A percentile compares a stretch with the other conserved stretches of the same genome.
Conservation (phyloP, 352 stramenopile species). For the Pythium sukuiense region DNA sequence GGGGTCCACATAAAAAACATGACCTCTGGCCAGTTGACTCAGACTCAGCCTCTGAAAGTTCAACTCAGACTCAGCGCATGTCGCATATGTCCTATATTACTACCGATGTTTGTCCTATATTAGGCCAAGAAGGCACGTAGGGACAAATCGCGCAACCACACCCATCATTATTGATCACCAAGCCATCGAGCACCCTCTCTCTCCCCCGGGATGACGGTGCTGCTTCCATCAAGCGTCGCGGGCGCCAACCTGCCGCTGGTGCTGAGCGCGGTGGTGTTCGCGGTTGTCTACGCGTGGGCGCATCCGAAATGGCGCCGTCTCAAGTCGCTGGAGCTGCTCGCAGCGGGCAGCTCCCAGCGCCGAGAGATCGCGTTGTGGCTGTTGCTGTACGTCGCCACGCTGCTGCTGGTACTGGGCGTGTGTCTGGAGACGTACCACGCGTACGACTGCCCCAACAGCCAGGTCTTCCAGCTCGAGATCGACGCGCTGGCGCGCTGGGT, state of each 20-base stretch:
- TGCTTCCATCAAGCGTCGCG: conserved; percentile 64
- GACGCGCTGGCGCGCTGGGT: conserved; percentile 63
- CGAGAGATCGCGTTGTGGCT: conserved; percentile 36
- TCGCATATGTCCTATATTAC: too few relatives aligned
- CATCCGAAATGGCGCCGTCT: conserved; percentile 45
- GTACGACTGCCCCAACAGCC: conserved; percentile 60
- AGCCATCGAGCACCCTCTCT: not conserved
- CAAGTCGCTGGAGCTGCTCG: conserved; percentile 28
- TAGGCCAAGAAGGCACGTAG: not conserved
- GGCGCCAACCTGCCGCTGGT: conserved; percentile 73
- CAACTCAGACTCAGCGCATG: conserved; percentile 11
- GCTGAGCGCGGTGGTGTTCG: conserved; percentile 28
- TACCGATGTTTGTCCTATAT: not conserved
- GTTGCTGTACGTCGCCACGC: conserved; percentile 35
- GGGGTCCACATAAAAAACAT: too few relatives aligned
- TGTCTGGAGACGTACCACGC: conserved; percentile 65
- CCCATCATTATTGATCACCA: not conserved
- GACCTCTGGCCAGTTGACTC: too few relatives aligned
- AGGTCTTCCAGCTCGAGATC: conserved; percentile 70
- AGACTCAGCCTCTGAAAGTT: conserved; percentile 3
- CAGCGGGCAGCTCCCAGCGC: conserved; percentile 8
- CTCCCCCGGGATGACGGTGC: conserved; percentile 54
- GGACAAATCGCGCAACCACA: not conserved
- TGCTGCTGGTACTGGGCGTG: conserved; percentile 42
- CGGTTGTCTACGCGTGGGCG: conserved; percentile 34